These are phyloP conservation scores for Tuber melanosporum DNA, from an alignment of 495 filamentous ascomycete genomes.

Conservation along the genomic window DNA sequence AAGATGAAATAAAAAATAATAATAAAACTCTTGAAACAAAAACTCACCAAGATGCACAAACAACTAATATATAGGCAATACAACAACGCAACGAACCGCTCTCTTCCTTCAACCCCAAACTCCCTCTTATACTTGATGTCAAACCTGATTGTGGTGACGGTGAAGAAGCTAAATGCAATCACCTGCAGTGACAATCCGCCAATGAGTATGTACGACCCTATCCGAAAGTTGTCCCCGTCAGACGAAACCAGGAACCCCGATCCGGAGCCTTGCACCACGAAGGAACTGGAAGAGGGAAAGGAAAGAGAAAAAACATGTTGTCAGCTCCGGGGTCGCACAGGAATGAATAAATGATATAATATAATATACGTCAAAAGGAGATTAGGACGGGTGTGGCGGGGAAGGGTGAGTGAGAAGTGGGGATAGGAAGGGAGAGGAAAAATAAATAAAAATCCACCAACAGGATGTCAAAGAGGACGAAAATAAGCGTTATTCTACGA, in stretches of 20 bases:
- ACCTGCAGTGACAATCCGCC: constrained; percentile 21
- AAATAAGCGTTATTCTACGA: constrained; percentile 31
- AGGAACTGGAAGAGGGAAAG: constrained; percentile 5
- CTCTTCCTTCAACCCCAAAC: neutral
- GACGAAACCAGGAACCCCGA: constrained; percentile 27
- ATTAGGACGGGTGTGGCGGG: neutral
- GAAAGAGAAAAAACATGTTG: neutral
- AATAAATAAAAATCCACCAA: neutral
- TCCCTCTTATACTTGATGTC: constrained; percentile 19
- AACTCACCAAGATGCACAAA: constrained; percentile 3
- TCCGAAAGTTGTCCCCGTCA: constrained; percentile 8
- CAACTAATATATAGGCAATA: constrained; percentile 1
- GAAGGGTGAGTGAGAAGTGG: neutral
- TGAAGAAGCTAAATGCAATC: constrained; percentile 27
- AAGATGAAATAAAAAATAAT: neutral
- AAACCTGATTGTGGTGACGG: constrained; percentile 23
- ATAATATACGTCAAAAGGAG: neutral
- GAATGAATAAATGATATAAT: neutral
- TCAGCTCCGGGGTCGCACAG: constrained; percentile 1
- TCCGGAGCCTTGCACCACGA: constrained; percentile 31
- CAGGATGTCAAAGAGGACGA: constrained; percentile 24
- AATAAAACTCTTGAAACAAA: neutral
- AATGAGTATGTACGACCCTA: neutral
- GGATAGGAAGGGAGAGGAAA: neutral
- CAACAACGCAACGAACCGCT: neutral